Conservation (phyloP, 2,329 filamentous ascomycete species). For the Beauveria sp. region DNA sequence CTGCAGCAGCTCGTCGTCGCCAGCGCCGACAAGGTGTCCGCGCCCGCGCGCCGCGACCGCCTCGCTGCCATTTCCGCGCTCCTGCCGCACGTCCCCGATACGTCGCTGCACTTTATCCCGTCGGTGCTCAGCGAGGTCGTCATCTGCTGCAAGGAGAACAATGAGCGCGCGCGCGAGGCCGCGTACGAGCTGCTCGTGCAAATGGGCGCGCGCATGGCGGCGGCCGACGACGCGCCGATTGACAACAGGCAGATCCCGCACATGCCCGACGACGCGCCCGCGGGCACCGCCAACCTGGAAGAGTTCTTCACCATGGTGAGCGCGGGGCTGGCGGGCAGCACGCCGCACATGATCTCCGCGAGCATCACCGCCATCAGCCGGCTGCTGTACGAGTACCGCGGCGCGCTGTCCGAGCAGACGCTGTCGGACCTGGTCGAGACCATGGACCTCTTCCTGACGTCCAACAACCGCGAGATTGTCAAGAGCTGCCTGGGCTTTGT, state of each 20-base stretch:
- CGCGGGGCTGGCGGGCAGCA: constrained; percentile 84
- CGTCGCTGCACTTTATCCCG: constrained; percentile 87
- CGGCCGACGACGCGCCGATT: constrained; percentile 62
- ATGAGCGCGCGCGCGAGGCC: constrained; percentile 82
- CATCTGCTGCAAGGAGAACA: constrained; percentile 94
- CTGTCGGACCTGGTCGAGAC: constrained; percentile 83
- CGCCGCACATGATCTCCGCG: constrained; percentile 95
- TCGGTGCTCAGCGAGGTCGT: constrained; percentile 89
- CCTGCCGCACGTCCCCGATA: constrained; percentile 67
- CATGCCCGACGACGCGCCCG: constrained; percentile 74
- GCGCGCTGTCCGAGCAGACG: constrained; percentile 58
- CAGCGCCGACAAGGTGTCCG: constrained; percentile 76
- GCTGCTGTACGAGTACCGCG: constrained; percentile 87
- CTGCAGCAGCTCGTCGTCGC: constrained; percentile 74
- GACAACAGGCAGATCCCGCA: constrained; percentile 80
- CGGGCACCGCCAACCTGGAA: constrained; percentile 74
- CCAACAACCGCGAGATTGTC: constrained; percentile 94
- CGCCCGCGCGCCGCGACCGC: constrained; percentile 79
- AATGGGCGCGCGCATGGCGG: constrained; percentile 73
- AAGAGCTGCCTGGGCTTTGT: constrained; percentile 91
- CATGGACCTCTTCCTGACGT: constrained; percentile 92
- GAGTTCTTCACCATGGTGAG: constrained; percentile 99
- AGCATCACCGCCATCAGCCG: constrained; percentile 92
- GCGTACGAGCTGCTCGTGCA: constrained; percentile 86
- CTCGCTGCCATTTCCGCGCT: constrained; percentile 75